Evolutionary conservation across 2,329 filamentous ascomycete genomes (phyloP).

Genomic region (Bipolaris oryzae): DNA sequence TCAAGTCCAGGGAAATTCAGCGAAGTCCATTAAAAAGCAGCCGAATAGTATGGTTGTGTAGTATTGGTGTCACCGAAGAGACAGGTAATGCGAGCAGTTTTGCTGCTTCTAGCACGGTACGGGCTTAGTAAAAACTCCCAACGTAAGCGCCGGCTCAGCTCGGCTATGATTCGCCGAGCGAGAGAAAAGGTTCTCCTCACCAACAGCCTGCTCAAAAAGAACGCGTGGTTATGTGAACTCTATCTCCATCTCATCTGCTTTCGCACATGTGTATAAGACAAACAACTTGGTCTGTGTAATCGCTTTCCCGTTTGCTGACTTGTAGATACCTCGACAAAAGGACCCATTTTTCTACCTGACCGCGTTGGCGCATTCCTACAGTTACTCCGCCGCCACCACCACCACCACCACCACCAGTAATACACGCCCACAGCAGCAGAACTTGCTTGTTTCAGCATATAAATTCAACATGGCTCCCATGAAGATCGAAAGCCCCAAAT

Average conservation of each 20-base stretch:
- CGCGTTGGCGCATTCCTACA: background rate
- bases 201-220: slow-evolving; percentile 10
- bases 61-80: background rate
- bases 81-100: slow-evolving; percentile 1
- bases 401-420: background rate
- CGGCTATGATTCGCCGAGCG: slow-evolving; percentile 7
- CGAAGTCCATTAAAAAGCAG: too few relatives aligned
- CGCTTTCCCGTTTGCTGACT: slow-evolving; percentile 4
- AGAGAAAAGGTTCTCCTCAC: slow-evolving; percentile 3
- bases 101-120: background rate
- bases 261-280: background rate
- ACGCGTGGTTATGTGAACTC: slow-evolving; percentile 3
- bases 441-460: background rate
- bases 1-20: too few relatives aligned
- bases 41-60: too few relatives aligned
- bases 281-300: slow-evolving; percentile 8
- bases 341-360: background rate
- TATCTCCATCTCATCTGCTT: slow-evolving; percentile 3
- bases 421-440: background rate
- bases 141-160: slow-evolving; percentile 8
- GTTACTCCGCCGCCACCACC: slow-evolving; percentile 1
- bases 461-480: slow-evolving; percentile 28
- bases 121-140: slow-evolving; percentile 5
- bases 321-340: background rate
- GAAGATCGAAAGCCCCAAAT: slow-evolving; percentile 24